Base-by-base conservation (phyloP, 306 rosid genomes). In the Betula pendula region DNA sequence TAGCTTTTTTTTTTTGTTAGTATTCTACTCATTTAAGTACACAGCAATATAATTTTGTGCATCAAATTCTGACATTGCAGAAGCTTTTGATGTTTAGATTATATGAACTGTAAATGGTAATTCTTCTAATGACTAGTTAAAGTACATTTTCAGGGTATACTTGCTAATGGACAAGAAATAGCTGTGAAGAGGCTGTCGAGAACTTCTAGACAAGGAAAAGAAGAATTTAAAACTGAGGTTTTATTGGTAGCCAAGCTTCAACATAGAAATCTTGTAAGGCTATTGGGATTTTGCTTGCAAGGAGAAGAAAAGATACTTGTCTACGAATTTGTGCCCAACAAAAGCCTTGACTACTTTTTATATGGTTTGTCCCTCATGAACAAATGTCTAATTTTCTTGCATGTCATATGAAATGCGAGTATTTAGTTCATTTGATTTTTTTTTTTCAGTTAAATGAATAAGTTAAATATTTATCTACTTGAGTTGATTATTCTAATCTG, bases 131-230 rank as follows among this genome's bases (percentile, higher is more conserved):
- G 6, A 16, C 29, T 4, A 14, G 66, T 62, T 31, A 16, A 62
- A 6, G 42, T 15, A 60, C 3, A 25, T 16, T 69, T 79, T 45
- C 79, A 84, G 90, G 90, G 87, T 25, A 51, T 9, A 33, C 77
- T 86, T 58, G 11, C 45, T 2, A 27, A 77, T 68, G 62, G 81
- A 31, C 67, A 45, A 78, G 33, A 79, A 48, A 69, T 51, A 73
- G 75, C 71, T 50, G 89, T 82, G 71, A 86, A 86, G 74, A 86
- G 89, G 75, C 72, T 86, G n/a, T 83, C 87, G 5, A 60, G 22
- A 44, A 44, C 17, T 17, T 86, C 87, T 38, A 17, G 67, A 2
- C 87, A 83, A 78, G 89, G 89, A 2, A 65, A 13, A 51, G 72
- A 43, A 10, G 85, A 86, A 40, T 80, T 83, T 71, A 77, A 81